Evolutionary conservation across 2,329 filamentous ascomycete genomes (phyloP).

Genomic region (Magnaporthiopsis incrustans): DNA sequence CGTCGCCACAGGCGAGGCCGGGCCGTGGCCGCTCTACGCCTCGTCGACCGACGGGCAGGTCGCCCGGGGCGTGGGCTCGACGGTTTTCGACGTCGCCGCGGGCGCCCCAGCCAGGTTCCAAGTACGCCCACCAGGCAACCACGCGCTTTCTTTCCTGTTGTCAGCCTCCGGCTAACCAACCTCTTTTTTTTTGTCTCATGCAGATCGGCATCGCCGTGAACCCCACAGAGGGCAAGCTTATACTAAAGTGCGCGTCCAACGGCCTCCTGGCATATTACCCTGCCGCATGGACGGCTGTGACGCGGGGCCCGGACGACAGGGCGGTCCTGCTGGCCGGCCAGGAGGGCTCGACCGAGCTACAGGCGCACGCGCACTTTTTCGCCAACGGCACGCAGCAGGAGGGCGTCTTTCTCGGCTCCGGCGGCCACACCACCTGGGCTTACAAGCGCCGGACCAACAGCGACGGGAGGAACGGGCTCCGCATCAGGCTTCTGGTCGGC

Average conservation of each 20-base stretch:
- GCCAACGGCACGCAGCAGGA: conserved; percentile 4
- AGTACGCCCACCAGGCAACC: not conserved
- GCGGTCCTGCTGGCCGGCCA: conserved; percentile 1
- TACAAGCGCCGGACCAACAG: not conserved
- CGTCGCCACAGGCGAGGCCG: conserved; percentile 3
- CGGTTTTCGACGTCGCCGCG: not conserved
- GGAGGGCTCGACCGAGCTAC: not conserved
- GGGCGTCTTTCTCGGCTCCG: not conserved
- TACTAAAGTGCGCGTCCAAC: not conserved
- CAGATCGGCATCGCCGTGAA: not conserved
- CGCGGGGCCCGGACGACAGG: not conserved
- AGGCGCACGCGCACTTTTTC: not conserved
- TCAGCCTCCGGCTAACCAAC: not conserved
- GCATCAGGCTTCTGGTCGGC: not conserved
- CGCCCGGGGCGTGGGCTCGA: not conserved
- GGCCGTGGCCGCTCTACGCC: not conserved
- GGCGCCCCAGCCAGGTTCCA: not conserved
- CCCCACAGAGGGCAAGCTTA: not conserved
- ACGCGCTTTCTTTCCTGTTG: not conserved
- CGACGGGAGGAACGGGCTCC: not conserved
- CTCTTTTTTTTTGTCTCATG: not conserved
- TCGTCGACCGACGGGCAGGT: conserved; percentile 1
- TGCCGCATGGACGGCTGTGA: not conserved
- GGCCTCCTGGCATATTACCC: not conserved
- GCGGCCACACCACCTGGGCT: not conserved